Evolutionary conservation across 768 basidiomycete genomes (phyloP).

Genomic region (Boletus subparvulus): DNA sequence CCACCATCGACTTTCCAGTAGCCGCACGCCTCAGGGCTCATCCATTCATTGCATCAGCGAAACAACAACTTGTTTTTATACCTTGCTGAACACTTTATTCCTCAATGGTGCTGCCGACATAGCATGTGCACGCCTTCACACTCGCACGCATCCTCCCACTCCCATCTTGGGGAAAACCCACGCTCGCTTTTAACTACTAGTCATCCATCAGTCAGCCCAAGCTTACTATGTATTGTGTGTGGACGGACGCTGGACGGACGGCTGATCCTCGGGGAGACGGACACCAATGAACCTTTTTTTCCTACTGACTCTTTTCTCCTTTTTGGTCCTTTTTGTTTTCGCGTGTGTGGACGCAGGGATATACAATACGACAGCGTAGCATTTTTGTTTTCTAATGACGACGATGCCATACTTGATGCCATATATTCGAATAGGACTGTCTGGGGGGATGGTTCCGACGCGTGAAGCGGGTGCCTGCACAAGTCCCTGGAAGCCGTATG

Average conservation of each 20-base stretch:
- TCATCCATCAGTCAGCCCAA: slow-evolving; percentile 9
- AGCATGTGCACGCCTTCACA: slow-evolving; percentile 8
- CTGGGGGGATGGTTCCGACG: slow-evolving; percentile 8
- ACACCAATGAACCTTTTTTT: slow-evolving; percentile 24
- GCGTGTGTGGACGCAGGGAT: slow-evolving; percentile 20
- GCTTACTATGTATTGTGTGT: slow-evolving; percentile 24
- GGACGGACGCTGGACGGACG: slow-evolving; percentile 29
- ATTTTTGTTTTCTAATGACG: slow-evolving; percentile 27
- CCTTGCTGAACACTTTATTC: slow-evolving; percentile 24
- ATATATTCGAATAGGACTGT: slow-evolving; percentile 15
- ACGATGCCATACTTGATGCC: slow-evolving; percentile 18
- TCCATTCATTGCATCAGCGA: slow-evolving; percentile 30
- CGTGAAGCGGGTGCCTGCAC: slow-evolving; percentile 11
- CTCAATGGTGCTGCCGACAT: slow-evolving; percentile 13
- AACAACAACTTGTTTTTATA: slow-evolving; percentile 19
- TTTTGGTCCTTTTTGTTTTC: slow-evolving; percentile 18
- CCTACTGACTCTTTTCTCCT: slow-evolving; percentile 14
- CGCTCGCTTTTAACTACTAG: slow-evolving; percentile 22
- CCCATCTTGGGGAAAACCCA: slow-evolving; percentile 11
- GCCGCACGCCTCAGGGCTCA: slow-evolving; percentile 15
- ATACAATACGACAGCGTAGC: slow-evolving; percentile 32
- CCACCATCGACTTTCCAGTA: slow-evolving; percentile 20
- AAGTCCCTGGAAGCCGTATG: not conserved
- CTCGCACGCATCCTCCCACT: not conserved
- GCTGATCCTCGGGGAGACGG: slow-evolving; percentile 21